A percentile compares a stretch with the other conserved stretches of the same genome.
Conservation (phyloP, 1,139 yeast genomes). For the Sugiyamaella japonica region DNA sequence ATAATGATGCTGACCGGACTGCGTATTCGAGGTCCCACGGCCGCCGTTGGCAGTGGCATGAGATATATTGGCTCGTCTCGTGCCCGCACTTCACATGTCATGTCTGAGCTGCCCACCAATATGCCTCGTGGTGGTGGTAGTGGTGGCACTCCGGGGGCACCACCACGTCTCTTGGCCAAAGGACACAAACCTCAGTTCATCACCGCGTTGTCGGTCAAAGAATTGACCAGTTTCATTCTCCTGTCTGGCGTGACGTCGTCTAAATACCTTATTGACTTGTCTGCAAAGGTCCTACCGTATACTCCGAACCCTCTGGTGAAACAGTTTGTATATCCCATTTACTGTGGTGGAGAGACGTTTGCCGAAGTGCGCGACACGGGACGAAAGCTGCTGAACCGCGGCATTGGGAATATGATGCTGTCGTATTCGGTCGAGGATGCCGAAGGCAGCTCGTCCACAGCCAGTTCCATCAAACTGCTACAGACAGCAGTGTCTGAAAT, state of each 20-base stretch:
- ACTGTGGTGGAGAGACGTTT: constrained; percentile 87
- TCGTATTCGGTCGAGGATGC: constrained; percentile 92
- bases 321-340: constrained; percentile 73
- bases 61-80: constrained; percentile 19
- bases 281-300: constrained; percentile 40
- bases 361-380: constrained; percentile 73
- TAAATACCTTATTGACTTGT: constrained; percentile 36
- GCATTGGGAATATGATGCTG: constrained; percentile 91
- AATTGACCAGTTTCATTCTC: constrained; percentile 35
- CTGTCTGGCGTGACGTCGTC: constrained; percentile 40
- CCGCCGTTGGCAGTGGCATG: neutral
- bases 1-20: neutral
- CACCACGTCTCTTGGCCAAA: constrained; percentile 3
- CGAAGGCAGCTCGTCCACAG: constrained; percentile 56
- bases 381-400: constrained; percentile 61
- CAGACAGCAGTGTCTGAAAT: constrained; percentile 66
- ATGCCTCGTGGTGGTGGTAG: neutral
- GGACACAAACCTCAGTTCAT: constrained; percentile 25
- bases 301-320: constrained; percentile 71
- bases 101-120: neutral
- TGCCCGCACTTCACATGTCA: constrained; percentile 13
- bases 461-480: constrained; percentile 48
- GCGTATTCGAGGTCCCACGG: neutral
- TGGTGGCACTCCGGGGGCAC: neutral
- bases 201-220: constrained; percentile 27